Base-by-base conservation (phyloP, 2,329 filamentous ascomycete genomes). In the Hypoxylon sp. region DNA sequence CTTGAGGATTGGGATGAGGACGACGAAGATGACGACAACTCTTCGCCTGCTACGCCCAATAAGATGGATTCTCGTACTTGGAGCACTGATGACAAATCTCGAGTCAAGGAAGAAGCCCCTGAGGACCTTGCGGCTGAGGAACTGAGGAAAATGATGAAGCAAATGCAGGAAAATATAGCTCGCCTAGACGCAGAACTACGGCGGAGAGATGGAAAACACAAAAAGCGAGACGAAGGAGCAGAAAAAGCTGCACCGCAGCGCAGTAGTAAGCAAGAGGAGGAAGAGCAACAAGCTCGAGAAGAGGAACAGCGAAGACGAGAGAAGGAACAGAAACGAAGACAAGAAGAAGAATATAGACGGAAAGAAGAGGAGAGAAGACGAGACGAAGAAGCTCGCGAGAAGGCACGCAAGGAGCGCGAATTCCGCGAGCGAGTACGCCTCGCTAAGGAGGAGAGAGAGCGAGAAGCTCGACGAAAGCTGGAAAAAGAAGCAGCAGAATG, bases 401-500 rank as follows among this genome's bases (percentile, higher is more conserved):
- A 60, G 30, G 59, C 61, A n/a, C 59, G 62, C 53, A 32, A 52
- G 41, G 56, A 65, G 17, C 38, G 38, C 34, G 48, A 48, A 28
- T 58, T 57, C 36, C 63, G 61, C 17, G 63, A 67, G 48, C 57
- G 49, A n/a, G 63, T 49, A 19, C 65, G 63, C 17, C 45, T 60
- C 7, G 21, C 23, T 5, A 56, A 53, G 30, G 48, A 67, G 49
- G 52, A 48, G 43, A 38, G 48, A 21, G 58, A 65, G 25, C 63
- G 55, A 21, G 57, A 65, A 48, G 56, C 65, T 9, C 51, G 34
- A 50, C 52, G 64, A 11, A 64, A 51, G 58, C 55, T 38, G 7
- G 41, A 64, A 41, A 65, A 53, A 30, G 66, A 71, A 53, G 56
- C 59, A n/a, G 55, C 45, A 28, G 57, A 59, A 45, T 68, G 70